These are phyloP conservation scores for Annulohypoxylon truncatum DNA, from an alignment of 2,329 filamentous ascomycete genomes.

Conservation along the genomic window DNA sequence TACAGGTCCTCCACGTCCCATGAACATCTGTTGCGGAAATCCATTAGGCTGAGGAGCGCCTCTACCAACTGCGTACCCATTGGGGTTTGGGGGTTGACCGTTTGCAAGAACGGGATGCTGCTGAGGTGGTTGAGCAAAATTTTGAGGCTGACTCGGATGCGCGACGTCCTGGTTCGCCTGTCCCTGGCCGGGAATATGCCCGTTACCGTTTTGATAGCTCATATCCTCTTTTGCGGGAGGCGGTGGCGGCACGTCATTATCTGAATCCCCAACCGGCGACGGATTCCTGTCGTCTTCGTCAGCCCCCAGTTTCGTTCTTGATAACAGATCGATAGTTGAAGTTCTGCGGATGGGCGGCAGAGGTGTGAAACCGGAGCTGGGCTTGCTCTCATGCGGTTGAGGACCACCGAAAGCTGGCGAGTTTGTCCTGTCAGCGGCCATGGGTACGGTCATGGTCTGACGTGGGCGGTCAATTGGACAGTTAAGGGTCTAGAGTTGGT, in stretches of 20 bases:
- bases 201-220: slow-evolving; percentile 46
- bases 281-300: slow-evolving; percentile 50
- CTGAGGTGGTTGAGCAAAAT: slow-evolving; percentile 32
- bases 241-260: slow-evolving; percentile 42
- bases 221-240: slow-evolving; percentile 37
- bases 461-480: slow-evolving; percentile 41
- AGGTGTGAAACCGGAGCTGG: slow-evolving; percentile 63
- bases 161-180: slow-evolving; percentile 10
- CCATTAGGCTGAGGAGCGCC: slow-evolving; percentile 35
- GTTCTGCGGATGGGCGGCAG: slow-evolving; percentile 69
- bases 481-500: slow-evolving; percentile 27
- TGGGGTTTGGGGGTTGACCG: slow-evolving; percentile 25
- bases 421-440: slow-evolving; percentile 42
- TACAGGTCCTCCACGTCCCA: slow-evolving; percentile 42
- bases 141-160: slow-evolving; percentile 43
- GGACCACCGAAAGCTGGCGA: slow-evolving; percentile 34
- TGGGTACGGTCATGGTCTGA: slow-evolving; percentile 45
- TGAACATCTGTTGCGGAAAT: slow-evolving; percentile 36
- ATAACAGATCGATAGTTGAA: slow-evolving; percentile 65
- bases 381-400: slow-evolving; percentile 39
- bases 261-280: slow-evolving; percentile 42
- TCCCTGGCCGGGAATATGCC: slow-evolving; percentile 38
- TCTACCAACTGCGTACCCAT: slow-evolving; percentile 37
- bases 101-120: slow-evolving; percentile 23
- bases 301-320: slow-evolving; percentile 51